Percentiles rank a stretch among this genome's conserved stretches.
Conservation (phyloP, 2,329 filamentous ascomycete species). For the Exophiala alcalophila region DNA sequence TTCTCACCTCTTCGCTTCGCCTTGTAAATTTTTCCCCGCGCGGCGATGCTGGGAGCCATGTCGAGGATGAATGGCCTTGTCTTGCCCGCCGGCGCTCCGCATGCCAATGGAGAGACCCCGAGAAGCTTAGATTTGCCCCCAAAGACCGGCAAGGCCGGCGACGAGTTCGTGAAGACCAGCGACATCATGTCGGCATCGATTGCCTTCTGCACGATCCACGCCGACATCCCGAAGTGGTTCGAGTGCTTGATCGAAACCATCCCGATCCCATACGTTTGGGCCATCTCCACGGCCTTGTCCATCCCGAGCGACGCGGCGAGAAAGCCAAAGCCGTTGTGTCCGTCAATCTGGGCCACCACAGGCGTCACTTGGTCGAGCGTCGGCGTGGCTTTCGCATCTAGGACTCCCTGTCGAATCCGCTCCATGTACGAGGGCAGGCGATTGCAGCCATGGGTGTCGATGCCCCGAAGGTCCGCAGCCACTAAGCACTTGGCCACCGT, state of each 20-base stretch:
- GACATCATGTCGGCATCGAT: slow-evolving; percentile 69
- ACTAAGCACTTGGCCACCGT: slow-evolving; percentile 68
- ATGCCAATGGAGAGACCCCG: slow-evolving; percentile 70
- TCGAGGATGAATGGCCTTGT: slow-evolving; percentile 57
- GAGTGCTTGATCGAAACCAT: slow-evolving; percentile 73
- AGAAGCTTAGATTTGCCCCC: slow-evolving; percentile 67
- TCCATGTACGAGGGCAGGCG: slow-evolving; percentile 75
- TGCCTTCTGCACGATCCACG: slow-evolving; percentile 76
- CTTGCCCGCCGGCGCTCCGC: slow-evolving; percentile 66
- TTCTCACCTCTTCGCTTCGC: slow-evolving; percentile 42
- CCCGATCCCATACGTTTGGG: slow-evolving; percentile 64
- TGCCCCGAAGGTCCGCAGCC: slow-evolving; percentile 71
- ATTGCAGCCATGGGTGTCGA: slow-evolving; percentile 77
- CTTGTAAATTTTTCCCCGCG: slow-evolving; percentile 47
- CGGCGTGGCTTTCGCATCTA: slow-evolving; percentile 61
- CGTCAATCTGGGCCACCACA: slow-evolving; percentile 66
- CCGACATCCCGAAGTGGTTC: slow-evolving; percentile 81
- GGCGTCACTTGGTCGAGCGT: slow-evolving; percentile 62
- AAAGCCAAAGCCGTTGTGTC: slow-evolving; percentile 72
- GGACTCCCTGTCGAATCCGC: slow-evolving; percentile 66
- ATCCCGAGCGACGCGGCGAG: slow-evolving; percentile 66
- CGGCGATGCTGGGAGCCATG: slow-evolving; percentile 47
- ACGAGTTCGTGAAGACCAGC: slow-evolving; percentile 69
- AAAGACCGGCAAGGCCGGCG: slow-evolving; percentile 68
- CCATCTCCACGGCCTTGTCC: slow-evolving; percentile 64